phyloP scores from a whole-genome alignment of 805 yeast species.

The Kodamaea kakaduensis region DNA sequence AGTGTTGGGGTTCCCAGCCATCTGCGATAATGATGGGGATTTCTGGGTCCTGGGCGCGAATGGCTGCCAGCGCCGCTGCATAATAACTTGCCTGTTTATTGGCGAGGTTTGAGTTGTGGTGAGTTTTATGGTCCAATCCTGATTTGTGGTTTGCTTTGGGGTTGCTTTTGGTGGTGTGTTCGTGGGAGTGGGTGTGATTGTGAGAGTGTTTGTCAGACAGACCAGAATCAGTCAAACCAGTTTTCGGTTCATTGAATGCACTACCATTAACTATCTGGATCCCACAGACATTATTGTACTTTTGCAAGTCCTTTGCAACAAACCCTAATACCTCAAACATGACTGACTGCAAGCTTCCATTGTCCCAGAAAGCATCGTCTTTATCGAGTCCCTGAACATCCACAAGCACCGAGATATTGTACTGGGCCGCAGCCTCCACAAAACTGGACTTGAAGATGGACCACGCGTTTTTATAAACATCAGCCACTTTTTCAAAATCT shows the following conservation, averaged over 20 bases:
- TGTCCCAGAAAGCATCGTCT: conserved; percentile 74
- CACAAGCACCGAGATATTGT: conserved; percentile 69
- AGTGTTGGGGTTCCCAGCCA: conserved; percentile 87
- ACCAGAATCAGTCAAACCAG: no score
- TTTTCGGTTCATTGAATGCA: no score
- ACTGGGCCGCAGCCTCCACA: conserved; percentile 54
- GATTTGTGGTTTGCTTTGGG: no score
- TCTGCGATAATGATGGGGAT: conserved; percentile 83
- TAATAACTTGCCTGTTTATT: conserved; percentile 62
- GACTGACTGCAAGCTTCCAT: conserved; percentile 35
- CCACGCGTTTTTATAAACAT: conserved; percentile 78
- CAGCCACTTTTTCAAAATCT: conserved; percentile 51
- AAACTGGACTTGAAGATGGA: conserved; percentile 45
- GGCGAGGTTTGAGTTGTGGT: conserved; percentile 44
- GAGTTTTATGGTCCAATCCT: no score
- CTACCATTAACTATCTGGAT: conserved; percentile 86
- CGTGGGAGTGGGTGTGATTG: no score
- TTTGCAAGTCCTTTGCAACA: conserved; percentile 55
- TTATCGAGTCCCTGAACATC: conserved; percentile 90
- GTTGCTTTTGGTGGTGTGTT: no score
- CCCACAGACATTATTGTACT: conserved; percentile 69
- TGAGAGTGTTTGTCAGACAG: no score
- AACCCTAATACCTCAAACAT: conserved; percentile 53
- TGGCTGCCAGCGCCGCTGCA: conserved; percentile 54
- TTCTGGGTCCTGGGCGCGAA: conserved; percentile 51